Percentiles rank a stretch among this genome's conserved stretches.
These are phyloP conservation scores for Paragyromitra xinjiangensis DNA, from an alignment of 495 filamentous ascomycete genomes.

Conservation along the genomic window DNA sequence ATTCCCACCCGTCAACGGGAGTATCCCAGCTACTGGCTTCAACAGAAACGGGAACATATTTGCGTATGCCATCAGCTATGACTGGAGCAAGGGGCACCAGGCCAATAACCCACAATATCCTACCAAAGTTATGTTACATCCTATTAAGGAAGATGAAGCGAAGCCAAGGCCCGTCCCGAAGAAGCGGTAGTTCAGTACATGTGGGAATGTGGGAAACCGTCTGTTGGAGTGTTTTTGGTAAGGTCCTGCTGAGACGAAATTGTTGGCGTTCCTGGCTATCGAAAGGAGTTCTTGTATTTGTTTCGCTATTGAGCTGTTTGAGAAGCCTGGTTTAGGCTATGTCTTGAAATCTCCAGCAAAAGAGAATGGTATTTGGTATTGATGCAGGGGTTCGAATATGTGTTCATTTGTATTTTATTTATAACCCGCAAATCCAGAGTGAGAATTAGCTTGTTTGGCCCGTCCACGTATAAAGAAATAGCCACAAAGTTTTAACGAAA, in stretches of 20 bases:
- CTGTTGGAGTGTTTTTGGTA: slow-evolving; percentile 7
- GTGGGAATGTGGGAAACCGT: slow-evolving; percentile 1
- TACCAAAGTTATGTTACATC: slow-evolving; percentile 89
- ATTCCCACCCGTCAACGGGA: slow-evolving; percentile 84
- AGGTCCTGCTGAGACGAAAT: slow-evolving; percentile 14
- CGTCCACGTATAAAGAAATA: not conserved
- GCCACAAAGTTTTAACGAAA: not conserved
- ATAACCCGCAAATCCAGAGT: slow-evolving; percentile 10
- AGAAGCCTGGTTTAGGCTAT: not conserved
- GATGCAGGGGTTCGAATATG: not conserved
- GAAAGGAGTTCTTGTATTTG: slow-evolving; percentile 32
- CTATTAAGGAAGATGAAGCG: slow-evolving; percentile 79
- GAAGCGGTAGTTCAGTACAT: slow-evolving; percentile 39
- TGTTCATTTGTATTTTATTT: slow-evolving; percentile 23
- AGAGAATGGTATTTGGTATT: not conserved
- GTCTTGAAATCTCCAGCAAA: slow-evolving; percentile 5
- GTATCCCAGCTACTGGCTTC: slow-evolving; percentile 81
- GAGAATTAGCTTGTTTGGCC: not conserved
- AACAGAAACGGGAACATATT: slow-evolving; percentile 80
- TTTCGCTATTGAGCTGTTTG: slow-evolving; percentile 10
- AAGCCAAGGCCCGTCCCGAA: slow-evolving; percentile 72
- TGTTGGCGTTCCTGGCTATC: slow-evolving; percentile 34
- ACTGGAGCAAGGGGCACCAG: slow-evolving; percentile 91
- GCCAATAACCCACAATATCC: slow-evolving; percentile 73
- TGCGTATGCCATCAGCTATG: slow-evolving; percentile 90